Base-by-base conservation (phyloP, 106 monocot genomes). In the Acanthochlamys bracteata region DNA sequence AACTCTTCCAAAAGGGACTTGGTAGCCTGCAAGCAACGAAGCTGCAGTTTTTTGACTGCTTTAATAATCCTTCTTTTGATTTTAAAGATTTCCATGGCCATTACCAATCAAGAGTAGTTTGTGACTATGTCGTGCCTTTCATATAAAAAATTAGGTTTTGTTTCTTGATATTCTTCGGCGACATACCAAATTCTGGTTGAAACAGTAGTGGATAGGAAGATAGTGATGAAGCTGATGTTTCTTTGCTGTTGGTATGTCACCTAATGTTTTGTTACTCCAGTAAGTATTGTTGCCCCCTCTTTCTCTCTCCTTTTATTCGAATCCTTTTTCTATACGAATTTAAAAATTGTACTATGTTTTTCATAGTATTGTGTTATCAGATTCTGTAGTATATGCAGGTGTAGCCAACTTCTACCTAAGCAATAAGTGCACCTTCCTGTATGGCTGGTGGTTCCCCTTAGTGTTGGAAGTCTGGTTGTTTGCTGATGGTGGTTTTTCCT, bases 401-500 rank as follows among this genome's bases (percentile, higher is more conserved):
- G 63, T 11, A 20, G 74, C 68, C 10, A 71, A 47, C 20, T 81
- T 85, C 60, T 54, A 71, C 20, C 39, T 85, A 16, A 69, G 6
- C 22, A 92, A 88, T 76, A 78, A 75, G 39, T 92, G 92, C 53
- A 64, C 78, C 9, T 84, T 68, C 81, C 79, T 4, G 66, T 92
- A 60, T 87, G 92, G 87, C 92, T 84, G 0, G 92, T 78, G 14
- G 49, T 60, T 10, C 80, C 80, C 10, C 73, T 83, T 14, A 83
- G 79, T 41, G 41, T 61, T 24, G 92, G 87, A 59, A 72, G 81
- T 59, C 81, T 71, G 0, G 74, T 88, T 33, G 46, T 57, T 90
- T 46, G 86, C 80, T 13, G 76, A 71, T 7, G 89, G 86, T 25
- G 86, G 86, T 25, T 90, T 86, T 69, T 71, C 69, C 78, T 86